Conservation (phyloP, 768 basidiomycete species). For the Leccinum uliginosum region DNA sequence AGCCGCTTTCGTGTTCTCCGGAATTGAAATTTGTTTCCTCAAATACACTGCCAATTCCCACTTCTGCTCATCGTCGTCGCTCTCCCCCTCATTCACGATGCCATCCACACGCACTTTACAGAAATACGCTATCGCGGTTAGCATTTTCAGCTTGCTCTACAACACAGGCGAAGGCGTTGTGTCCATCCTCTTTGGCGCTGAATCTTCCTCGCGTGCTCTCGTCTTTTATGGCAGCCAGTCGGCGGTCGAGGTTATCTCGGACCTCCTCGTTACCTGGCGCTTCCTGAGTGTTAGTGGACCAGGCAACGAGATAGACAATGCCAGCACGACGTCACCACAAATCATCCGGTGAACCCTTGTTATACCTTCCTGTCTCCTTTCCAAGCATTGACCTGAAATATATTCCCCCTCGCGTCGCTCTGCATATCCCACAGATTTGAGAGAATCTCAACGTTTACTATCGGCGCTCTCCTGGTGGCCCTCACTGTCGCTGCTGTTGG, state of each 20-base stretch:
- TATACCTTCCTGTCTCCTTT: background rate
- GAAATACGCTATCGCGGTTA: constrained; percentile 40
- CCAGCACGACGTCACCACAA: background rate
- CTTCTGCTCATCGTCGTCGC: background rate
- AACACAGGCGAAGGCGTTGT: constrained; percentile 39
- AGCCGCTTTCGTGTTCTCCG: background rate
- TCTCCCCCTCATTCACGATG: constrained; percentile 7
- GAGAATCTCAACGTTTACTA: constrained; percentile 32
- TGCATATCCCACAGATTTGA: constrained; percentile 29
- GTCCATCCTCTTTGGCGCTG: constrained; percentile 42
- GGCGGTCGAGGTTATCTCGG: constrained; percentile 42
- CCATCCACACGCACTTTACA: constrained; percentile 17
- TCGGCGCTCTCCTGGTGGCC: constrained; percentile 34
- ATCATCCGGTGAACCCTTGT: constrained; percentile 12
- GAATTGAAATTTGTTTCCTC: background rate
- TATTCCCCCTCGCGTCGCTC: background rate
- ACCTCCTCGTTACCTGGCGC: constrained; percentile 42
- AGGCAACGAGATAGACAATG: constrained; percentile 27
- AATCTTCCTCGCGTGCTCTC: constrained; percentile 40
- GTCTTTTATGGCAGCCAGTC: constrained; percentile 49
- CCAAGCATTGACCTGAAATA: background rate
- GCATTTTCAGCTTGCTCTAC: constrained; percentile 38
- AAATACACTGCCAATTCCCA: background rate
- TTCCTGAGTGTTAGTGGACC: constrained; percentile 33
- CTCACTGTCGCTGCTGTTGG: constrained; percentile 37